Evolutionary conservation across 2,329 filamentous ascomycete genomes (phyloP).

Genomic region (Cadophora malorum): DNA sequence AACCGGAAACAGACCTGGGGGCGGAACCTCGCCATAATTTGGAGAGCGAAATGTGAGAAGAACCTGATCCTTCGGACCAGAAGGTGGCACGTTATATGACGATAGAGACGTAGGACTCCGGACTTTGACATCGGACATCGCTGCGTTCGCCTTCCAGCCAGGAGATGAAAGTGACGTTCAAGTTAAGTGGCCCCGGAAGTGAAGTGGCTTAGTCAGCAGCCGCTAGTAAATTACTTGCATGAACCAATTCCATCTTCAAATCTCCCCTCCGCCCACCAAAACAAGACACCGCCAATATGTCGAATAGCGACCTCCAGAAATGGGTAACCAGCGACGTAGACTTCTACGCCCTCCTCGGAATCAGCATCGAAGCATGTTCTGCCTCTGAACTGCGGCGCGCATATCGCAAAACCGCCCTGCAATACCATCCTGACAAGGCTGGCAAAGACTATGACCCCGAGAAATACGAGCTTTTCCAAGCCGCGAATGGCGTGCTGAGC

Average conservation of each 20-base stretch:
- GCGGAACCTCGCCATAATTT: no score
- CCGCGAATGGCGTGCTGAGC: slow-evolving; percentile 83
- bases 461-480: slow-evolving; percentile 85
- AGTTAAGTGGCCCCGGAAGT: no score
- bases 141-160: not conserved
- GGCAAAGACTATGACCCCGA: slow-evolving; percentile 75
- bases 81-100: no score
- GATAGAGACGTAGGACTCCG: not conserved
- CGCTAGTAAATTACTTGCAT: not conserved
- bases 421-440: slow-evolving; percentile 93
- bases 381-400: slow-evolving; percentile 53
- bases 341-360: slow-evolving; percentile 45
- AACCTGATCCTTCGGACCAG: no score
- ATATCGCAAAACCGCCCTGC: slow-evolving; percentile 85
- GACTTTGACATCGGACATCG: not conserved
- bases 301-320: slow-evolving; percentile 44
- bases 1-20: no score
- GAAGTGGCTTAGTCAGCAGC: slow-evolving; percentile 12
- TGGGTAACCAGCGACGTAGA: slow-evolving; percentile 45
- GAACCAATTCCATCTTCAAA: not conserved
- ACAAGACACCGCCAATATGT: slow-evolving; percentile 35
- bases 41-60: no score
- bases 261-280: not conserved
- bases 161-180: not conserved
- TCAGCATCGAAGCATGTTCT: slow-evolving; percentile 38